Evolutionary conservation across 306 rosid species (phyloP).

Genomic region (Quercus berberidifolia): DNA sequence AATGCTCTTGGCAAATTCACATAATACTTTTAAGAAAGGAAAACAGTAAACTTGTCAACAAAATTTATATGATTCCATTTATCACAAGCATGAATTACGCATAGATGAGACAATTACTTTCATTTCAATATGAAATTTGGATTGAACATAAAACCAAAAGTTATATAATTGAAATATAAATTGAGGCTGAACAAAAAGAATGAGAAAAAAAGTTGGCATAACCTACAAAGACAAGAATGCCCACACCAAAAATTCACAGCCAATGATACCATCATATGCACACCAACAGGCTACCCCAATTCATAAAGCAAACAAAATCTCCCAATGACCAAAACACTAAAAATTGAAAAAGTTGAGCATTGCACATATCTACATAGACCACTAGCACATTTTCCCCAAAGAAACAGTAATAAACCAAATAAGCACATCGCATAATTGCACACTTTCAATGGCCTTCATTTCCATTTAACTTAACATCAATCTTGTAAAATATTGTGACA

Average conservation of each 20-base stretch:
- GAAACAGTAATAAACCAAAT: too few species aligned
- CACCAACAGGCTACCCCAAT: background rate
- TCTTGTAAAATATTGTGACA: background rate
- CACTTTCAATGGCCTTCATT: background rate
- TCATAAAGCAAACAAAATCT: background rate
- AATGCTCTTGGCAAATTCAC: background rate
- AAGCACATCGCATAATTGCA: too few species aligned
- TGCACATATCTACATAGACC: too few species aligned
- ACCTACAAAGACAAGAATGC: background rate
- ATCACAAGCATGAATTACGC: background rate
- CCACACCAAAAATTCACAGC: background rate
- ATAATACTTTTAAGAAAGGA: background rate
- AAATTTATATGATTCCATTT: background rate
- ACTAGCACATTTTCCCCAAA: too few species aligned
- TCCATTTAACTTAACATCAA: background rate
- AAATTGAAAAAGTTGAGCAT: too few species aligned
- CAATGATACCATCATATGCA: background rate
- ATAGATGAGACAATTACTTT: background rate
- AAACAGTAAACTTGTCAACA: background rate
- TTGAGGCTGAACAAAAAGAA: background rate
- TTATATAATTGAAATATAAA: background rate
- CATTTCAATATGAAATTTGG: background rate
- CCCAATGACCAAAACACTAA: background rate
- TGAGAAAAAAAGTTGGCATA: background rate
- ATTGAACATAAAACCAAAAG: background rate